Evolutionary conservation across 352 stramenopile genomes (phyloP).

Genomic region (Globisporangium nunn): DNA sequence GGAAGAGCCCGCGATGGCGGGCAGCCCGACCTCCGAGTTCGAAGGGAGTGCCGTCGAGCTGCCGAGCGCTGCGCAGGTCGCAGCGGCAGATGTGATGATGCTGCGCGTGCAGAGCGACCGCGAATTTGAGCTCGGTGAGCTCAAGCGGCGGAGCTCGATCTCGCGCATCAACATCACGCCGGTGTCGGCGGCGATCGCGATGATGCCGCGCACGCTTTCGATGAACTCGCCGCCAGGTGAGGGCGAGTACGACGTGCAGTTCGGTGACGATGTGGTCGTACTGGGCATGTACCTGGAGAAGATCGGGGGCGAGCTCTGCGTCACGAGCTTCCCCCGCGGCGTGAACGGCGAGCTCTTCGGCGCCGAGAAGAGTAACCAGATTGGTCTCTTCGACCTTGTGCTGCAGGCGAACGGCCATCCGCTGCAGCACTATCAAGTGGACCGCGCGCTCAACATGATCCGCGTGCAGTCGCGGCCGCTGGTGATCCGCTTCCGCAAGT

Average conservation of each 20-base stretch:
- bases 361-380: slow-evolving; percentile 71
- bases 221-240: slow-evolving; percentile 49
- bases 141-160: slow-evolving; percentile 38
- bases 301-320: slow-evolving; percentile 61
- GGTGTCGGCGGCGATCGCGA: slow-evolving; percentile 70
- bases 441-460: slow-evolving; percentile 81
- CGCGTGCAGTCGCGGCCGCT: slow-evolving; percentile 72
- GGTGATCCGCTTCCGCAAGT: slow-evolving; percentile 70
- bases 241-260: slow-evolving; percentile 77
- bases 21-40: not conserved
- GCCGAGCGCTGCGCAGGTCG: not conserved
- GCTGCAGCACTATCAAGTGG: slow-evolving; percentile 76
- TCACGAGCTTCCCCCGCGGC: slow-evolving; percentile 68
- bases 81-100: slow-evolving; percentile 8
- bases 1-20: slow-evolving; percentile 16
- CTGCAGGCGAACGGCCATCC: slow-evolving; percentile 77
- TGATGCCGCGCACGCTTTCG: slow-evolving; percentile 65
- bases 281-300: slow-evolving; percentile 81
- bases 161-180: slow-evolving; percentile 66
- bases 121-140: slow-evolving; percentile 46
- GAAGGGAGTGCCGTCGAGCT: not conserved
- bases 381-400: slow-evolving; percentile 61
- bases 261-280: slow-evolving; percentile 56
- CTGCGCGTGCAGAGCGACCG: slow-evolving; percentile 44
- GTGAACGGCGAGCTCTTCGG: slow-evolving; percentile 60